Percentiles rank a stretch among this genome's conserved stretches.
Evolutionary conservation across 2,329 filamentous ascomycete species (phyloP).

Genomic region (Xylaria sp.): DNA sequence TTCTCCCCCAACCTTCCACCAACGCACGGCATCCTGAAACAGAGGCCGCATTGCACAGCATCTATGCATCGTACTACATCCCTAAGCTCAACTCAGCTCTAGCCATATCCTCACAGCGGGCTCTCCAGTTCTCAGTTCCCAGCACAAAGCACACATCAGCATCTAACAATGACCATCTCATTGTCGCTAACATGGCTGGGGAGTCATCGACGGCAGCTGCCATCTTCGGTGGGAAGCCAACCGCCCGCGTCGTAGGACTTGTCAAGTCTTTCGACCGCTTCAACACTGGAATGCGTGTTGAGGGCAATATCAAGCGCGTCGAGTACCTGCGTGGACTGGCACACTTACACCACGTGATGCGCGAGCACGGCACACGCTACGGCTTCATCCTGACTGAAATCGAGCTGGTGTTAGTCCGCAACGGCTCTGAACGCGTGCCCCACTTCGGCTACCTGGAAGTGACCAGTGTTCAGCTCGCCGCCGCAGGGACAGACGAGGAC

Average conservation of each 20-base stretch:
- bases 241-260: slow-evolving; percentile 68
- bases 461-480: slow-evolving; percentile 67
- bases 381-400: slow-evolving; percentile 98
- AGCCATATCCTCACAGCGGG: slow-evolving; percentile 75
- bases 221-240: slow-evolving; percentile 60
- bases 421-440: slow-evolving; percentile 76
- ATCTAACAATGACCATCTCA: slow-evolving; percentile 65
- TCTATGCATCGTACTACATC: slow-evolving; percentile 82
- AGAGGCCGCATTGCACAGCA: slow-evolving; percentile 77
- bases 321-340: slow-evolving; percentile 89
- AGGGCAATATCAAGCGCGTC: slow-evolving; percentile 84
- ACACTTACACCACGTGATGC: slow-evolving; percentile 90
- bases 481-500: slow-evolving; percentile 48
- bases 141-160: slow-evolving; percentile 44
- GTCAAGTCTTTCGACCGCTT: slow-evolving; percentile 92
- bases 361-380: slow-evolving; percentile 91
- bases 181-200: slow-evolving; percentile 71
- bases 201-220: slow-evolving; percentile 66
- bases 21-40: slow-evolving; percentile 78
- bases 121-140: slow-evolving; percentile 65
- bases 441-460: slow-evolving; percentile 92
- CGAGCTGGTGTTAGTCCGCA: slow-evolving; percentile 89
- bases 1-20: slow-evolving; percentile 69
- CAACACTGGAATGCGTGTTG: slow-evolving; percentile 93
- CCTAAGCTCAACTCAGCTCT: slow-evolving; percentile 89